These are phyloP conservation scores for Spinellus fusiger DNA, from an alignment of 192 early-diverging fungal species.

Conservation along the genomic window DNA sequence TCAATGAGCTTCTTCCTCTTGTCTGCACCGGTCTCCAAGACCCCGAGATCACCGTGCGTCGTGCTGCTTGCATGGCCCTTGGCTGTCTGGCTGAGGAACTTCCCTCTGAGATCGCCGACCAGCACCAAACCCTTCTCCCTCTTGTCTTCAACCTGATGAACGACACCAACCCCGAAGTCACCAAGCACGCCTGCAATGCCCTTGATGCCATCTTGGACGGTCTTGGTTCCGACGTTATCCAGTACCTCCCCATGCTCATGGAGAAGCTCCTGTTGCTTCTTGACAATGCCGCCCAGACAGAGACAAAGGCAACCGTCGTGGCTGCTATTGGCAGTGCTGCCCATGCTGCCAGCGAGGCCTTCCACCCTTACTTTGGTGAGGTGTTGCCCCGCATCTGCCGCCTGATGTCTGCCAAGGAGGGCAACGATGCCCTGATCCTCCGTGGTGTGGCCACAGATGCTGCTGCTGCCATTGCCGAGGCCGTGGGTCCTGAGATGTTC, in stretches of 20 bases:
- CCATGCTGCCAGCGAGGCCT: conserved; percentile 69
- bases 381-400: conserved; percentile 63
- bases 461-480: conserved; percentile 78
- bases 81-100: conserved; percentile 74
- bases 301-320: conserved; percentile 72
- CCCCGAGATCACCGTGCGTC: conserved; percentile 67
- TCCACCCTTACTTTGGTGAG: conserved; percentile 72
- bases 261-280: conserved; percentile 71
- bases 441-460: conserved; percentile 85
- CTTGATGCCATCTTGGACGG: conserved; percentile 88
- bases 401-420: conserved; percentile 64
- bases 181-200: conserved; percentile 76
- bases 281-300: conserved; percentile 54
- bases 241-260: conserved; percentile 80
- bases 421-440: conserved; percentile 67
- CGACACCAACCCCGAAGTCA: conserved; percentile 66
- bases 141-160: conserved; percentile 79
- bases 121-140: conserved; percentile 80
- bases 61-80: conserved; percentile 84
- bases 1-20: conserved; percentile 72
- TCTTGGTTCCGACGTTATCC: conserved; percentile 70
- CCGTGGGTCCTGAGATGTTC: conserved; percentile 80
- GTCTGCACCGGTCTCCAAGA: conserved; percentile 79
- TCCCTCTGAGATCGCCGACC: conserved; percentile 67
- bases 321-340: conserved; percentile 88